phyloP scores from a whole-genome alignment of 768 basidiomycete genomes.

The Agaricus blazei region DNA sequence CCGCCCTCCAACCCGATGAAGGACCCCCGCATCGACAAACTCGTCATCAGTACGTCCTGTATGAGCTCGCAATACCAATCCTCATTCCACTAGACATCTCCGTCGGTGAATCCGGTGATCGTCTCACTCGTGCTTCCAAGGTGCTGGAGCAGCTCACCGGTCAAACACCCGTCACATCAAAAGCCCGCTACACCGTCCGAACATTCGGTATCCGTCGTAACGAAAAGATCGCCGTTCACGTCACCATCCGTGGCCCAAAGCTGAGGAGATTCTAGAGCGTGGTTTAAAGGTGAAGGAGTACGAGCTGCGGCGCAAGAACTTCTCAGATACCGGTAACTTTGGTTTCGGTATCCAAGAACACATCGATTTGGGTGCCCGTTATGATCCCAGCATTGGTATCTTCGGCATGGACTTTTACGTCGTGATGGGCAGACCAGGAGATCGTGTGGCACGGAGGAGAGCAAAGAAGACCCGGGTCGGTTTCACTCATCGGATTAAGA shows the following conservation, averaged over 20 bases:
- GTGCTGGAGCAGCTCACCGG: slow-evolving; percentile 99
- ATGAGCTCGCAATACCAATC: slow-evolving; percentile 10
- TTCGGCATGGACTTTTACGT: slow-evolving; percentile 99
- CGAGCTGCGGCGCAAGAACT: slow-evolving; percentile 95
- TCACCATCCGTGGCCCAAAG: slow-evolving; percentile 98
- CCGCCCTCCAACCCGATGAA: slow-evolving; percentile 91
- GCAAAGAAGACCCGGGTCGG: slow-evolving; percentile 85
- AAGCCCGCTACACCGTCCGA: slow-evolving; percentile 99
- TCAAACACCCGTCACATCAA: slow-evolving; percentile 98
- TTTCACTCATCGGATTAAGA: slow-evolving; percentile 84
- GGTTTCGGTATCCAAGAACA: slow-evolving; percentile 99
- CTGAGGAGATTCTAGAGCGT: slow-evolving; percentile 98
- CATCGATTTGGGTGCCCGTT: slow-evolving; percentile 97
- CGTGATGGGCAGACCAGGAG: slow-evolving; percentile 95
- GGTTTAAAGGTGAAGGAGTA: slow-evolving; percentile 99
- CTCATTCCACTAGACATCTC: slow-evolving; percentile 76
- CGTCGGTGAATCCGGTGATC: slow-evolving; percentile 99
- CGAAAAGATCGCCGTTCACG: slow-evolving; percentile 99
- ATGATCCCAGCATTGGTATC: slow-evolving; percentile 98
- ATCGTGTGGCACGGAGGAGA: slow-evolving; percentile 87
- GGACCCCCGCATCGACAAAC: slow-evolving; percentile 96
- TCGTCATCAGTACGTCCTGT: slow-evolving; percentile 92
- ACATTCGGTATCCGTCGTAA: slow-evolving; percentile 99
- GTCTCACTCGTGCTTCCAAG: slow-evolving; percentile 97
- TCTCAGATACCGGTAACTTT: slow-evolving; percentile 98